A percentile compares a stretch with the other conserved stretches of the same genome.
Conservation (phyloP, 345 rosid species). For the Linum trigynum region DNA sequence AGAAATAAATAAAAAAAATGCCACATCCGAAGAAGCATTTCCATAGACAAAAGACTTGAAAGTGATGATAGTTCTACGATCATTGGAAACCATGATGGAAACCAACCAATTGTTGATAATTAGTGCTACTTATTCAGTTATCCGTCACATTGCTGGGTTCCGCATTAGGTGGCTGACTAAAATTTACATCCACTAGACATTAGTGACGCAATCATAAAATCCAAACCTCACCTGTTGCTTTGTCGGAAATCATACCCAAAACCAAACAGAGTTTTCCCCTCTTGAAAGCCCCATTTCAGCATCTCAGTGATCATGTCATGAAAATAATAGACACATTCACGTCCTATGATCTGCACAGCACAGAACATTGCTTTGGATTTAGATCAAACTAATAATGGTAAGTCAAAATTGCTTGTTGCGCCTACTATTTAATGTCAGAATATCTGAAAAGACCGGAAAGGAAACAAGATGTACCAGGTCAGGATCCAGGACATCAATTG, state of each 20-base stretch:
- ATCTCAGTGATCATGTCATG: slow-evolving; percentile 95
- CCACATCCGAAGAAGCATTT: background rate
- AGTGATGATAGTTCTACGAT: no score
- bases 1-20: background rate
- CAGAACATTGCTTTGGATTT: background rate
- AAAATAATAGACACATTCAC: slow-evolving; percentile 73
- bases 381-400: background rate
- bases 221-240: slow-evolving; percentile 66
- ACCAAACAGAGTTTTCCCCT: slow-evolving; percentile 88
- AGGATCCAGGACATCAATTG: slow-evolving; percentile 89
- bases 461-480: slow-evolving; percentile 53
- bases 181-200: background rate
- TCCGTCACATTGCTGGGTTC: background rate
- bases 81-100: no score
- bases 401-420: background rate
- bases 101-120: background rate
- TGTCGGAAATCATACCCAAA: slow-evolving; percentile 97
- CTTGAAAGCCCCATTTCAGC: slow-evolving; percentile 91
- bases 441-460: background rate
- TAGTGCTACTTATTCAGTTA: background rate
- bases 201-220: background rate
- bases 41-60: no score
- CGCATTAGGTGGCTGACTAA: background rate
- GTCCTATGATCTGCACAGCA: slow-evolving; percentile 58
- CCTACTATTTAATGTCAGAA: background rate